Conservation (phyloP, 495 filamentous ascomycete genomes). For the Xylaria sp. region DNA sequence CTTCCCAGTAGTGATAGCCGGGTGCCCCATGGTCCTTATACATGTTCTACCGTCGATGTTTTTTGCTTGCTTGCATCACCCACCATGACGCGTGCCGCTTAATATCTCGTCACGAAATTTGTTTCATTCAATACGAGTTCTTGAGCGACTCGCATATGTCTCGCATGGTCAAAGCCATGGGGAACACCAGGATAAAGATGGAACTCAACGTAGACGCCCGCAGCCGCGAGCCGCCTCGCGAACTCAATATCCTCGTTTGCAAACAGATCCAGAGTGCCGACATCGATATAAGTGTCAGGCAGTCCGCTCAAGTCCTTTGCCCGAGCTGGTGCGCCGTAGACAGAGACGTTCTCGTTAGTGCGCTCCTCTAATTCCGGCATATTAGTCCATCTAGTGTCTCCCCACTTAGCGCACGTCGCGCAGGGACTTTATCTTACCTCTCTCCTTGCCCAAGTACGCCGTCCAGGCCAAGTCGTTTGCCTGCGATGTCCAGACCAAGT, state of each 20-base stretch:
- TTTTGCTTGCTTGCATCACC: not conserved
- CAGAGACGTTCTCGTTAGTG: conserved; percentile 31
- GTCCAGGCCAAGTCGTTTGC: conserved; percentile 46
- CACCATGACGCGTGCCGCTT: not conserved
- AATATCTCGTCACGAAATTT: conserved; percentile 20
- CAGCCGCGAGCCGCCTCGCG: conserved; percentile 45
- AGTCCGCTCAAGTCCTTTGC: conserved; percentile 42
- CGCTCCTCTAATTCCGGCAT: conserved; percentile 25
- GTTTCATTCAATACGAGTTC: not conserved
- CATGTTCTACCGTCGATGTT: not conserved
- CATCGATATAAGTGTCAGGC: conserved; percentile 48
- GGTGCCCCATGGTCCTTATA: not conserved
- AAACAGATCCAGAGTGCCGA: conserved; percentile 51
- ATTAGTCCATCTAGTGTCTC: not conserved
- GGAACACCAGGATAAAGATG: conserved; percentile 58
- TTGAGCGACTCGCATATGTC: not conserved
- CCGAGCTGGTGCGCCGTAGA: conserved; percentile 44
- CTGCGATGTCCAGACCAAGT: conserved; percentile 44
- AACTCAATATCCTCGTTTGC: conserved; percentile 52
- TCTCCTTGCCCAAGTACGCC: conserved; percentile 37
- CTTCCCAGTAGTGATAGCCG: not conserved
- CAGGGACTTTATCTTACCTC: conserved; percentile 10
- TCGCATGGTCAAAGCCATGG: conserved; percentile 51
- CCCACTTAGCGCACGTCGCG: not conserved
- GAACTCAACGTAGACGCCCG: conserved; percentile 53